Percentiles rank a stretch among this genome's conserved stretches.
Evolutionary conservation across 768 basidiomycete species (phyloP).

Genomic region (Russula emetica): DNA sequence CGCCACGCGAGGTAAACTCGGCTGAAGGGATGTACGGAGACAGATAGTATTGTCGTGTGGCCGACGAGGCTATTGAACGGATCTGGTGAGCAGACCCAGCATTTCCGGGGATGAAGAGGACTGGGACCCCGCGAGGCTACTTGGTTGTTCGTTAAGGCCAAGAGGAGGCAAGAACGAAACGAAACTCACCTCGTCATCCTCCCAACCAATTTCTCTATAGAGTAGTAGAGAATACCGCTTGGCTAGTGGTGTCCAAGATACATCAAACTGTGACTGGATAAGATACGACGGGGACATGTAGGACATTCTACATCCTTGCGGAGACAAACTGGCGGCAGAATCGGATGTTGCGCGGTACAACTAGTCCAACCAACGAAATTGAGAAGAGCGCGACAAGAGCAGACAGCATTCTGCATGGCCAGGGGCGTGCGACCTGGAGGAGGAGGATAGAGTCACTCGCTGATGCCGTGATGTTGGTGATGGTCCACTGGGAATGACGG

Average conservation of each 20-base stretch:
- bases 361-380: constrained; percentile 1
- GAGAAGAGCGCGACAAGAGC: constrained; percentile 16
- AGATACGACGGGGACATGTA: constrained; percentile 93
- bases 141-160: constrained; percentile 9
- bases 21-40: constrained; percentile 52
- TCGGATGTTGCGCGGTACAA: constrained; percentile 19
- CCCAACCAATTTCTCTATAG: constrained; percentile 88
- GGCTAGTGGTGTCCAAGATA: constrained; percentile 66
- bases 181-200: constrained; percentile 52
- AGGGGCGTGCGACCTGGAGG: no score
- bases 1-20: constrained; percentile 45
- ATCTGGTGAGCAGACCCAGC: constrained; percentile 94
- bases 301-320: constrained; percentile 94
- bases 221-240: constrained; percentile 80
- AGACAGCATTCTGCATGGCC: neutral
- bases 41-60: constrained; percentile 71
- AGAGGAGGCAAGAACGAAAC: constrained; percentile 5
- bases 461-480: no score
- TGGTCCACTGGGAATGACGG: no score
- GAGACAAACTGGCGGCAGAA: constrained; percentile 47
- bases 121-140: constrained; percentile 60
- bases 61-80: constrained; percentile 91
- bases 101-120: constrained; percentile 95
- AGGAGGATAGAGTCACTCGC: no score
- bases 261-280: constrained; percentile 61